phyloP scores from a whole-genome alignment of 306 rosid genomes.

The Vigna unguiculata region DNA sequence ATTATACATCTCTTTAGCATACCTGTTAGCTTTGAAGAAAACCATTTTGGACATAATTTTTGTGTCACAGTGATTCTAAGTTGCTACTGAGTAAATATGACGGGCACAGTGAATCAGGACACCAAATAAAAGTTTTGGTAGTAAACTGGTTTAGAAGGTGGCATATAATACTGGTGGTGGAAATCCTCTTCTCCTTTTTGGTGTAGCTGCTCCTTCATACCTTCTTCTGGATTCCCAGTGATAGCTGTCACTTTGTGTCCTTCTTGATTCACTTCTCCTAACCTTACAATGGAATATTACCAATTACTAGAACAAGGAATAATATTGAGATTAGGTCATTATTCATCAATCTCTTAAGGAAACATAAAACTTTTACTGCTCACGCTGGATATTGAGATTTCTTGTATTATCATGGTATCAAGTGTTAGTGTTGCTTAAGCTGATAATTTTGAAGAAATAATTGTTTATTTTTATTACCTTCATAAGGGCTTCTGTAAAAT shows the following conservation, averaged over 20 bases:
- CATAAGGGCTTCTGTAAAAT: neutral
- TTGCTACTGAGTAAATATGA: neutral
- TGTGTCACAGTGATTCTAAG: neutral
- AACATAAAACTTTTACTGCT: neutral
- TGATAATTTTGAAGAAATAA: neutral
- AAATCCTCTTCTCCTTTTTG: too few species aligned
- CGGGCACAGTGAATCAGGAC: slow-evolving; percentile 10
- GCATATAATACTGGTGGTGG: too few species aligned
- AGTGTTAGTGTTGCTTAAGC: neutral
- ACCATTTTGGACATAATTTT: neutral
- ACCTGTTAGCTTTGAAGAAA: slow-evolving; percentile 14
- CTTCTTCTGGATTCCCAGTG: too few species aligned
- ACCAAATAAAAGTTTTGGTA: neutral
- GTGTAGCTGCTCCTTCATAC: too few species aligned
- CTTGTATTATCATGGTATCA: neutral
- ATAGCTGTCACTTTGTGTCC: too few species aligned
- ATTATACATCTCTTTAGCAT: neutral
- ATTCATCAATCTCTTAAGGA: slow-evolving; percentile 19
- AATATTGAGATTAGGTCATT: neutral
- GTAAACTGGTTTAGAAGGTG: too few species aligned
- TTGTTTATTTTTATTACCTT: neutral
- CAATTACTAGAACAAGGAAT: too few species aligned
- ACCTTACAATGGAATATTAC: too few species aligned
- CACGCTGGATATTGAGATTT: slow-evolving; percentile 10
- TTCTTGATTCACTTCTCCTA: too few species aligned